Percentiles rank a stretch among this genome's conserved stretches.
phyloP scores from a whole-genome alignment of 192 early-diverging fungal genomes.

The Umbelopsis sp. region DNA sequence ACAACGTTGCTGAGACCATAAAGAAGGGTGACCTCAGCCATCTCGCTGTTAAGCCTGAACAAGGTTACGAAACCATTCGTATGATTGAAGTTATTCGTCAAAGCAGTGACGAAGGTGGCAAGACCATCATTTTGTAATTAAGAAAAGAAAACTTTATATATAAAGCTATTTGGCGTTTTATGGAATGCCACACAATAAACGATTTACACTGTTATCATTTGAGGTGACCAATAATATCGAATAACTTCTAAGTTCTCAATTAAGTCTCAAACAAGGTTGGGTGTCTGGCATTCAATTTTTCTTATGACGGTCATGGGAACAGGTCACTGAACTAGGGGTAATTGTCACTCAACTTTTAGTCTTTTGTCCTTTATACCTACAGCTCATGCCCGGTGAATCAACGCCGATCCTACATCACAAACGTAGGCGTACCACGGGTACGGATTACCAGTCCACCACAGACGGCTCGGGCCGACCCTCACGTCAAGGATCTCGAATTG shows the following conservation, averaged over 20 bases:
- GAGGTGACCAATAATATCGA: neutral
- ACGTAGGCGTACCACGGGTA: constrained; percentile 15
- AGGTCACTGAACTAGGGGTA: neutral
- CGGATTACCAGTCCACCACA: neutral
- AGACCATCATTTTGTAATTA: constrained; percentile 46
- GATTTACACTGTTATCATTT: neutral
- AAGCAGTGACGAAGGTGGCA: constrained; percentile 57
- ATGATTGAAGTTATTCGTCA: constrained; percentile 71
- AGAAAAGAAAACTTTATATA: neutral
- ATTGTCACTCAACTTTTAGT: neutral
- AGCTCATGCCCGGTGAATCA: constrained; percentile 17
- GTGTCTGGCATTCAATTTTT: neutral
- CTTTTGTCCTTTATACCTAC: neutral
- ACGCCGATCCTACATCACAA: constrained; percentile 16
- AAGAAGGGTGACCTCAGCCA: constrained; percentile 33
- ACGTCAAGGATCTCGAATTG: constrained; percentile 13
- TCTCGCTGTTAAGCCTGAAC: constrained; percentile 64
- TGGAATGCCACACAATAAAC: too few relatives aligned
- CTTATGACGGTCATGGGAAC: constrained; percentile 17
- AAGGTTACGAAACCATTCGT: constrained; percentile 66
- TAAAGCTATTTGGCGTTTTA: too few relatives aligned
- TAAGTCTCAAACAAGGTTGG: neutral
- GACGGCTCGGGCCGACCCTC: constrained; percentile 10
- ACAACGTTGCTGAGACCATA: constrained; percentile 66
- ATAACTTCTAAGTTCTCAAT: neutral